phyloP scores from a whole-genome alignment of 2,329 filamentous ascomycete species.

The Epichloe baconii region DNA sequence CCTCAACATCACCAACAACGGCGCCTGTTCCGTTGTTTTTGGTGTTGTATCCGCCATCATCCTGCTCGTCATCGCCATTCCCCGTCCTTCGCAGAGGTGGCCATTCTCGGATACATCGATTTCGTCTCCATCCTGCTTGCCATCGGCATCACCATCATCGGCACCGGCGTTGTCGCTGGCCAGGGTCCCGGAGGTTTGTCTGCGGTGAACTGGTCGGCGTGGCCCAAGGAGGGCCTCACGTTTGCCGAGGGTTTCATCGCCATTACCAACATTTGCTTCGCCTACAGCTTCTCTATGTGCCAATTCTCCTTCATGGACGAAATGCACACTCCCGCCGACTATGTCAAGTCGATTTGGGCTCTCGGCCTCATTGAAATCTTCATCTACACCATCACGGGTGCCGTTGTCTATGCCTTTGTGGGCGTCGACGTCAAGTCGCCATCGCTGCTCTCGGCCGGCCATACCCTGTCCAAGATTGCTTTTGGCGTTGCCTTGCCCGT shows the following conservation, averaged over 20 bases:
- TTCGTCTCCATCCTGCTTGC: slow-evolving; percentile 52
- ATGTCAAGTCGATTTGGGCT: slow-evolving; percentile 42
- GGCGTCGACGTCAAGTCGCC: slow-evolving; percentile 51
- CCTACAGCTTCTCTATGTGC: slow-evolving; percentile 46
- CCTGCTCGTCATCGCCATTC: slow-evolving; percentile 31
- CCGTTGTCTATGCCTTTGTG: slow-evolving; percentile 56
- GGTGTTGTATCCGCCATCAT: slow-evolving; percentile 32
- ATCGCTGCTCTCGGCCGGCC: slow-evolving; percentile 51
- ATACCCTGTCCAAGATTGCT: slow-evolving; percentile 48
- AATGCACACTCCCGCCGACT: slow-evolving; percentile 36
- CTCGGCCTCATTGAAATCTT: slow-evolving; percentile 48
- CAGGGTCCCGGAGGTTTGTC: slow-evolving; percentile 19
- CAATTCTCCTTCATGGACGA: slow-evolving; percentile 41
- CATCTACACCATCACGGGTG: slow-evolving; percentile 54
- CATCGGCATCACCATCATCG: slow-evolving; percentile 54
- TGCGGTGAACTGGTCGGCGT: slow-evolving; percentile 28
- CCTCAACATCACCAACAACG: slow-evolving; percentile 48
- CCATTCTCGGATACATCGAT: slow-evolving; percentile 36
- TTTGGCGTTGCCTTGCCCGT: slow-evolving; percentile 60
- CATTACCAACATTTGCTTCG: slow-evolving; percentile 57
- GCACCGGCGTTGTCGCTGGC: slow-evolving; percentile 36
- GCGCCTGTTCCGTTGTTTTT: slow-evolving; percentile 31
- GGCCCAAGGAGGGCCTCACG: slow-evolving; percentile 30
- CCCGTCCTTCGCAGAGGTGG: slow-evolving; percentile 36
- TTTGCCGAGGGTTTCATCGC: slow-evolving; percentile 46